phyloP scores from a whole-genome alignment of 805 yeast species.

The Lipomyces yamanashiensis region DNA sequence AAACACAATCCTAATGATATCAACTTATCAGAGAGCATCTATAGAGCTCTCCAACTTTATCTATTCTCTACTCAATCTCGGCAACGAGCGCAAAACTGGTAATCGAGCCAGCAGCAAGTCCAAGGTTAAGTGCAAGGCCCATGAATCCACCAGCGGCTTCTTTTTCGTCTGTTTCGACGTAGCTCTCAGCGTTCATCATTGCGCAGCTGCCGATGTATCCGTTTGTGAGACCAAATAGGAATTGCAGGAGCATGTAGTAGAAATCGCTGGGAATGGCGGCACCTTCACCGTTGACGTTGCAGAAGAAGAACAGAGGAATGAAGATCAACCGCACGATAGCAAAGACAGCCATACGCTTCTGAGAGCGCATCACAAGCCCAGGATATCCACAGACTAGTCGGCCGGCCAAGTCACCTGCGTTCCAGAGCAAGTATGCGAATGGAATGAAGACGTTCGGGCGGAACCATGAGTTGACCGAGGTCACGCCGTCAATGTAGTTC shows the following conservation, averaged over 20 bases:
- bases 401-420: slow-evolving; percentile 83
- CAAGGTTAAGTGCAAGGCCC: slow-evolving; percentile 74
- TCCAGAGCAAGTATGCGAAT: slow-evolving; percentile 82
- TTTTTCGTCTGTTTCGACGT: slow-evolving; percentile 66
- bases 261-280: slow-evolving; percentile 57
- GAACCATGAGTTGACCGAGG: slow-evolving; percentile 24
- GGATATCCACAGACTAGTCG: slow-evolving; percentile 66
- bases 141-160: slow-evolving; percentile 96
- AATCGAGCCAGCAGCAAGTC: slow-evolving; percentile 78
- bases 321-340: slow-evolving; percentile 46
- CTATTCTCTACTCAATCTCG: slow-evolving; percentile 12
- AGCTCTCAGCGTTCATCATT: slow-evolving; percentile 73
- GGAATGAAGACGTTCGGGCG: slow-evolving; percentile 62
- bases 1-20: no score
- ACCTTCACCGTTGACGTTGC: slow-evolving; percentile 58
- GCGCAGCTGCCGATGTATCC: slow-evolving; percentile 84
- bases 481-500: slow-evolving; percentile 43
- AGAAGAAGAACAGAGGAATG: slow-evolving; percentile 72
- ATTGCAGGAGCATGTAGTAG: slow-evolving; percentile 70
- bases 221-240: slow-evolving; percentile 81
- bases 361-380: slow-evolving; percentile 15
- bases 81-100: slow-evolving; percentile 57
- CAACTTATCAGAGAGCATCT: no score
- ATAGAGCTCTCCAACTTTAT: not conserved
- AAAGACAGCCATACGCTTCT: slow-evolving; percentile 18